Conservation (phyloP, 176 grass and related monocot species). For the Cymbopogon citratus region DNA sequence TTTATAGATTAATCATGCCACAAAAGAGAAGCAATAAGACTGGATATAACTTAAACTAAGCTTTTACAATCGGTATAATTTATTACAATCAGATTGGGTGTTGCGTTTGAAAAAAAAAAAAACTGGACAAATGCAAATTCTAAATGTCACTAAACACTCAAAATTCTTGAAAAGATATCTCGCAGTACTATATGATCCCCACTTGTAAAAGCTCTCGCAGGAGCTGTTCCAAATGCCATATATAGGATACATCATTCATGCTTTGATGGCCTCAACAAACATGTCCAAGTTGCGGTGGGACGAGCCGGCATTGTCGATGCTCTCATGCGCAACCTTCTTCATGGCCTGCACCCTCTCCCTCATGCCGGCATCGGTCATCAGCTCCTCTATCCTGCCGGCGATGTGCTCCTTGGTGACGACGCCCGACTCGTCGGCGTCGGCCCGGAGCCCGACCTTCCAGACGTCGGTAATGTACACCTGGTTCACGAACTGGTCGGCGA, state of each 20-base stretch:
- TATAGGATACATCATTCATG: neutral
- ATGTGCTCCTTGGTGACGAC: constrained; percentile 18
- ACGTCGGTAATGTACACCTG: neutral
- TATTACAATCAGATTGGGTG: too few species aligned
- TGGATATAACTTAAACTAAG: too few species aligned
- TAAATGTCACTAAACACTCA: too few species aligned
- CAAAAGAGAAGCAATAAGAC: too few species aligned
- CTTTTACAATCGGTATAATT: too few species aligned
- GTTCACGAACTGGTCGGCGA: constrained; percentile 22
- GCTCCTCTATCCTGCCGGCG: neutral
- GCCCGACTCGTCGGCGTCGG: neutral
- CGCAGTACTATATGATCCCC: too few species aligned
- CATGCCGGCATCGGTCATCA: neutral
- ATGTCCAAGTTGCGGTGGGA: neutral
- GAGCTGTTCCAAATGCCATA: too few species aligned
- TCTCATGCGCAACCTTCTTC: neutral
- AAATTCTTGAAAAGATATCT: too few species aligned
- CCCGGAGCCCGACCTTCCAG: constrained; percentile 9
- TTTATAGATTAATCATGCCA: too few species aligned
- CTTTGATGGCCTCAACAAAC: neutral
- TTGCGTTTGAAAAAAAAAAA: too few species aligned
- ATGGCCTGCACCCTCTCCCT: neutral
- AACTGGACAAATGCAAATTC: too few species aligned
- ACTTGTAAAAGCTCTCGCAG: too few species aligned
- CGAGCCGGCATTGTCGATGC: neutral